A percentile compares a stretch with the other conserved stretches of the same genome.
Conservation (phyloP, 257 asterid species). For the Ilex asprella region DNA sequence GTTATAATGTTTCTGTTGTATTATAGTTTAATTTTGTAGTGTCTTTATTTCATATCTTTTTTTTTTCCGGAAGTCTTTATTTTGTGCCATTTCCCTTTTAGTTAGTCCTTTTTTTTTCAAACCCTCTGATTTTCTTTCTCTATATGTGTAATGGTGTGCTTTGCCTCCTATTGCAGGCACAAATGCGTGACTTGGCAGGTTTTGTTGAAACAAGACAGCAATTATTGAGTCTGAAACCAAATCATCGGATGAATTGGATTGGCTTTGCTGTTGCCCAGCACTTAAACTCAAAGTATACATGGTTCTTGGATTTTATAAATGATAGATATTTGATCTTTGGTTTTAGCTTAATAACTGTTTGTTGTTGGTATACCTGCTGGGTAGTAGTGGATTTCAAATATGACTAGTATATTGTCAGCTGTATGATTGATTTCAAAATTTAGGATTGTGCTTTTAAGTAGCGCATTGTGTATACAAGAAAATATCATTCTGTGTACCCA, state of each 20-base stretch:
- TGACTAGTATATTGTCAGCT: background rate
- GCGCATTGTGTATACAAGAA: too few species aligned
- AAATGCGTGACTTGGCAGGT: constrained; percentile 98
- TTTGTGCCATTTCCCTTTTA: background rate
- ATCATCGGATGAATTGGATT: constrained; percentile 99
- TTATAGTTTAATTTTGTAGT: too few species aligned
- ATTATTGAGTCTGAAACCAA: constrained; percentile 87
- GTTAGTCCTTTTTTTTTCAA: constrained; percentile 3
- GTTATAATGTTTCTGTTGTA: too few species aligned
- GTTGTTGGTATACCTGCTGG: background rate
- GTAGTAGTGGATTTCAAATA: background rate
- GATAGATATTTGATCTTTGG: background rate
- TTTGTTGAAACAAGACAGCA: constrained; percentile 97
- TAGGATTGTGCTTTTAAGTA: too few species aligned
- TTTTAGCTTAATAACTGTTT: background rate
- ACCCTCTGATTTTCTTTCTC: background rate
- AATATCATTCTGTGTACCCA: too few species aligned
- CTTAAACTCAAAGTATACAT: constrained; percentile 68
- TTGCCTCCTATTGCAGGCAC: constrained; percentile 53
- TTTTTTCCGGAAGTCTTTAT: background rate
- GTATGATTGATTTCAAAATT: too few species aligned
- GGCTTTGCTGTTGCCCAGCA: constrained; percentile 98
- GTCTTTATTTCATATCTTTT: too few species aligned
- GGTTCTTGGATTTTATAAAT: background rate
- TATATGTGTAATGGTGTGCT: background rate